Evolutionary conservation across 2,329 filamentous ascomycete genomes (phyloP).

Genomic region (Aspergillus arachidicola): DNA sequence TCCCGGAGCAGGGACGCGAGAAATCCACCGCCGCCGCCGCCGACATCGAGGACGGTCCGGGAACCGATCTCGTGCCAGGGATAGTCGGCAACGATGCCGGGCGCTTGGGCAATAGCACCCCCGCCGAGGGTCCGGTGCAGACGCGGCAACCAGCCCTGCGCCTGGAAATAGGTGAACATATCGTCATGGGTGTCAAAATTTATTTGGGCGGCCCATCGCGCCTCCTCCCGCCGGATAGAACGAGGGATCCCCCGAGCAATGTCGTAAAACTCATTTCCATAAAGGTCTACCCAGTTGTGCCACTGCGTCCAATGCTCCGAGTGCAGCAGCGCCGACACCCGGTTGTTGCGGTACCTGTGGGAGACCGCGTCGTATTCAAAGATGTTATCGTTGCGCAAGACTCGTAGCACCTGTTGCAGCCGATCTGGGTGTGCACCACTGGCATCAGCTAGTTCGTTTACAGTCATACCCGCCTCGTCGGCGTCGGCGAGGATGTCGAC

Average conservation of each 20-base stretch:
- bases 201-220: slow-evolving; percentile 41
- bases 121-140: slow-evolving; percentile 44
- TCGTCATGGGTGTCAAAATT: slow-evolving; percentile 43
- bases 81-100: slow-evolving; percentile 38
- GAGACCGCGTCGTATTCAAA: neutral
- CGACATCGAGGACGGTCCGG: slow-evolving; percentile 41
- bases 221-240: too few relatives aligned
- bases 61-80: slow-evolving; percentile 39
- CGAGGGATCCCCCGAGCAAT: slow-evolving; percentile 41
- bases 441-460: slow-evolving; percentile 24
- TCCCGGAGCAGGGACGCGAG: slow-evolving; percentile 38
- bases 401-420: slow-evolving; percentile 5
- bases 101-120: slow-evolving; percentile 40
- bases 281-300: slow-evolving; percentile 48
- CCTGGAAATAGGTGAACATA: slow-evolving; percentile 48
- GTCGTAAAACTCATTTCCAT: slow-evolving; percentile 50
- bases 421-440: neutral
- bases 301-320: slow-evolving; percentile 50
- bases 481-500: too few relatives aligned
- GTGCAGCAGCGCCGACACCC: slow-evolving; percentile 35
- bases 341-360: slow-evolving; percentile 37
- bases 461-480: slow-evolving; percentile 9
- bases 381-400: slow-evolving; percentile 5
- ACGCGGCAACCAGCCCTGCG: slow-evolving; percentile 29
- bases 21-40: slow-evolving; percentile 45